phyloP scores from a whole-genome alignment of 108 stramenopile species.

The Cyclotella cryptica region DNA sequence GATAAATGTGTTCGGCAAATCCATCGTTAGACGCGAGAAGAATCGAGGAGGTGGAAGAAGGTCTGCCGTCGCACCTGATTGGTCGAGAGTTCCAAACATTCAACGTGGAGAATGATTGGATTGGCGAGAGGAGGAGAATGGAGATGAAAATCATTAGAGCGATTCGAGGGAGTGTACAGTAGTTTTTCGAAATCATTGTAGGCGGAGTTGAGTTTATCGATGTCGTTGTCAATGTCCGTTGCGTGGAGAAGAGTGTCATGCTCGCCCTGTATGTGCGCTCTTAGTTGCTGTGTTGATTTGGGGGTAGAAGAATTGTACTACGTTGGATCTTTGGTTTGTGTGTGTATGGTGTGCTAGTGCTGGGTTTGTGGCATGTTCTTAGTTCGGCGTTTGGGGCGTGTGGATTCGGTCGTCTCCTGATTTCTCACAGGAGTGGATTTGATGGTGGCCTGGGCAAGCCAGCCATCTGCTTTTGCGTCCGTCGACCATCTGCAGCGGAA shows the following conservation, averaged over 20 bases:
- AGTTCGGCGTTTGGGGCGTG: neutral
- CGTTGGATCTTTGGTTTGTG: no score
- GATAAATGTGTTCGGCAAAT: constrained; percentile 13
- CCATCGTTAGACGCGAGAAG: neutral
- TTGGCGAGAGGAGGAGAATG: neutral
- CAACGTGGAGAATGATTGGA: constrained; percentile 3
- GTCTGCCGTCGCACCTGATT: no score
- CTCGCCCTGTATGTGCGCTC: no score
- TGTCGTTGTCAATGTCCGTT: neutral
- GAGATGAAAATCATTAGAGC: neutral
- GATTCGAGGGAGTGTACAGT: neutral
- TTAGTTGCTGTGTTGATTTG: no score
- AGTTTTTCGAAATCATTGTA: neutral
- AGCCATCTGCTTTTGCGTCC: constrained; percentile 26
- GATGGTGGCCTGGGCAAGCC: neutral
- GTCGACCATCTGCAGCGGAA: neutral
- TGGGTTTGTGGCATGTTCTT: no score
- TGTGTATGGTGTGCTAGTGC: no score
- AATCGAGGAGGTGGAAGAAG: neutral
- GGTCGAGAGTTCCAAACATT: constrained; percentile 1
- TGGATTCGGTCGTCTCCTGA: neutral
- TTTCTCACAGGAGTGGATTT: neutral
- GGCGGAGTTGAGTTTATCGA: neutral
- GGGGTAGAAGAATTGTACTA: no score
- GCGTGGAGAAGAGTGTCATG: no score